Base-by-base conservation (phyloP, 2,329 filamentous ascomycete species). In the Colletotrichum melonis region DNA sequence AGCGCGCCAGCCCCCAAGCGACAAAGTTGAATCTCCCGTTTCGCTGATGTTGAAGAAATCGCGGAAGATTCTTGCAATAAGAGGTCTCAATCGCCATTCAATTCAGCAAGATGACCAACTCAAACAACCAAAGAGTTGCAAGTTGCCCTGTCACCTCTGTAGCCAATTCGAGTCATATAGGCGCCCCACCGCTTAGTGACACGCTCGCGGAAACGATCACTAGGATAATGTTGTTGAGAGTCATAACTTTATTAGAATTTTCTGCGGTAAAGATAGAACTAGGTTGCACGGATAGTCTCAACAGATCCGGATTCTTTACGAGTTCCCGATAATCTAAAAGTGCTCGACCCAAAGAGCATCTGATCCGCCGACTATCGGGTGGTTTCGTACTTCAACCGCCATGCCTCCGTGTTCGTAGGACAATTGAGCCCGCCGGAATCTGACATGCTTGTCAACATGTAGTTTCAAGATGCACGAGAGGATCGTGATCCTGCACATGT, bases 1-100 rank as follows among this genome's bases (percentile, higher is more conserved):
- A 6, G 5, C 2, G 5, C 1, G 14, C 0, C 2, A 6, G 38
- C 14, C 19, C 14, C 14, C 6, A 1, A 1, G 4, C 16, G 6
- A 8, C 26, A 22, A 5, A 5, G 1, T 6, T 9, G 14, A 16
- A 4, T 16, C 2, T 19, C 19, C 19, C 7, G 42, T 8, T 3
- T n/a, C 7, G 19, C 42, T 2, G 19, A 49, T 19, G 3, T 49
- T n/a, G 19, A 49, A 9, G 6, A n/a, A 49, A 8, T 9, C 5
- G 5, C 6, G 8, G 19, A 19, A n/a, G 8, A 11, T n/a, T 19
- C 19, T n/a, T n/a, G 19, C 19, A 49, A n/a, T 9, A 4, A 49
- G 19, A n/a, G 2, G n/a, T n/a, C 42, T n/a, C 7, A n/a, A 19
- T n/a, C 7, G 19, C 7, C 16, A 6, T 49, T n/a, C 1, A n/a